Percentiles rank a stretch among this genome's conserved stretches.
phyloP scores from a whole-genome alignment of 441 rosid genomes.

The Francoa sonchifolia region DNA sequence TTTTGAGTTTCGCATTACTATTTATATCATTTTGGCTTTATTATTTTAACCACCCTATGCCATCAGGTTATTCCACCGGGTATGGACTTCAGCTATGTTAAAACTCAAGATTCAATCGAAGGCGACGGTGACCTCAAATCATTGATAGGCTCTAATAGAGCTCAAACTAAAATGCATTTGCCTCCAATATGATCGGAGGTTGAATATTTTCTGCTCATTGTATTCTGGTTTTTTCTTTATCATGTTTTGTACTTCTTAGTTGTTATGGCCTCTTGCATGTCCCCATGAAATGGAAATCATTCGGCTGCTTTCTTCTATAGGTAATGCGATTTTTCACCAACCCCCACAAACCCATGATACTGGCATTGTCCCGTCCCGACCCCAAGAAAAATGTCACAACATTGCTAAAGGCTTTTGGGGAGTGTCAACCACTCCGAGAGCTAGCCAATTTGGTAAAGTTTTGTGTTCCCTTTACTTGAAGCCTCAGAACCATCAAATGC shows the following conservation, averaged over 20 bases:
- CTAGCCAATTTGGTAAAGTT: constrained; percentile 72
- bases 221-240: not conserved
- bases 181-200: constrained; percentile 96
- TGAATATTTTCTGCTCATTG: constrained; percentile 7
- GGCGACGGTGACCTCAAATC: constrained; percentile 55
- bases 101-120: constrained; percentile 40
- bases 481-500: no score
- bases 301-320: constrained; percentile 20
- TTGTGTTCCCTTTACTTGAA: no score
- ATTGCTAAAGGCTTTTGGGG: constrained; percentile 86
- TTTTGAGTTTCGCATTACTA: no score
- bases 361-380: constrained; percentile 88
- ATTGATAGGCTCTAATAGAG: constrained; percentile 48
- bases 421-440: constrained; percentile 71
- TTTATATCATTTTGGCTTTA: no score
- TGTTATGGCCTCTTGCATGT: not conserved
- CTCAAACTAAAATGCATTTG: constrained; percentile 51
- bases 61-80: constrained; percentile 72
- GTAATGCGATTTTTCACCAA: constrained; percentile 83
- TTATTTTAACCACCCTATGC: constrained; percentile 6
- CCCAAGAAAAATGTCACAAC: constrained; percentile 88
- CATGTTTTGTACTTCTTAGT: not conserved
- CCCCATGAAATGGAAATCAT: not conserved
- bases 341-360: constrained; percentile 87
- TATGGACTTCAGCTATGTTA: constrained; percentile 67